These are phyloP conservation scores for Kodamaea neixiangensis DNA, from an alignment of 805 yeast species.

Conservation along the genomic window DNA sequence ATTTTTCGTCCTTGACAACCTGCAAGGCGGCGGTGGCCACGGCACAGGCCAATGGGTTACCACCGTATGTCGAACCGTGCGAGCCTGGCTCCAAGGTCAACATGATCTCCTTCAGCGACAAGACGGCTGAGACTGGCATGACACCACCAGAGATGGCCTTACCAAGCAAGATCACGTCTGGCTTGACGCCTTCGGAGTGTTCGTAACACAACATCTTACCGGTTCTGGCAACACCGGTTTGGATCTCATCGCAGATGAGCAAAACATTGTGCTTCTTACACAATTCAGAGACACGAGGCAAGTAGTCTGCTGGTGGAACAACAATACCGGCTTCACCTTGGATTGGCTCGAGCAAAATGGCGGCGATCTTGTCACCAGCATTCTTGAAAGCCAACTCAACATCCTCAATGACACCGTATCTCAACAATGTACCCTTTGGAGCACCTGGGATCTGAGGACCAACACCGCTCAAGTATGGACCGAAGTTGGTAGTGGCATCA, in stretches of 20 bases:
- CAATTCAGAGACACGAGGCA: slow-evolving; percentile 66
- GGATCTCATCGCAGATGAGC: slow-evolving; percentile 94
- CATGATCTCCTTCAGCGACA: slow-evolving; percentile 90
- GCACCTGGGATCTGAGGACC: slow-evolving; percentile 86
- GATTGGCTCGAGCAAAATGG: slow-evolving; percentile 89
- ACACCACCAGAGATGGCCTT: slow-evolving; percentile 97
- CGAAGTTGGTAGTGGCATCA: slow-evolving; percentile 84
- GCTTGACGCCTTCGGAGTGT: slow-evolving; percentile 76
- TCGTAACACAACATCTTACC: slow-evolving; percentile 92
- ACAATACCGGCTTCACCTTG: slow-evolving; percentile 99
- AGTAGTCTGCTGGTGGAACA: slow-evolving; percentile 84
- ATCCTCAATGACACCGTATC: slow-evolving; percentile 87
- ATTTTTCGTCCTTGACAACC: slow-evolving; percentile 83
- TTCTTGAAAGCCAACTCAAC: slow-evolving; percentile 76
- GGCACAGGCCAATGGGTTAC: slow-evolving; percentile 91
- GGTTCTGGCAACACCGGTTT: slow-evolving; percentile 96
- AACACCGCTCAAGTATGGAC: slow-evolving; percentile 83
- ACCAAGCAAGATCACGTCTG: slow-evolving; percentile 87
- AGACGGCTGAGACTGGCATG: slow-evolving; percentile 86
- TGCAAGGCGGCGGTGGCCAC: slow-evolving; percentile 92
- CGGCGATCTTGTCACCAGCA: slow-evolving; percentile 89
- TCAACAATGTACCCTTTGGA: slow-evolving; percentile 54
- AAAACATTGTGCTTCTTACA: slow-evolving; percentile 84
- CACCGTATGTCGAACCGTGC: slow-evolving; percentile 98
- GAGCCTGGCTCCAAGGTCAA: slow-evolving; percentile 89